phyloP scores from a whole-genome alignment of 768 basidiomycete species.

The Hortiboletus campestris region DNA sequence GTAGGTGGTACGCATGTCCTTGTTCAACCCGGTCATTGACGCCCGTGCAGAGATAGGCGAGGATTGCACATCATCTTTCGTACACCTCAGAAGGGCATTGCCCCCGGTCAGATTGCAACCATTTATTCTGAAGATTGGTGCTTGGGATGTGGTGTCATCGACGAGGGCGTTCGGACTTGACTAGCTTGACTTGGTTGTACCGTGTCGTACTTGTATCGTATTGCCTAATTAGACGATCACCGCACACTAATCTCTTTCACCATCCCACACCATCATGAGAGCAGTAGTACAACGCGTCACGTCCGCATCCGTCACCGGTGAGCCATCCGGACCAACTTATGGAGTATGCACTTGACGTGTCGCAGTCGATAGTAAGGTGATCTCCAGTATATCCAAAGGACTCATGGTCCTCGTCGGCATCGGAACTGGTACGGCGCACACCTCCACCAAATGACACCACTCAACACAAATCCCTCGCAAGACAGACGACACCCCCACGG shows the following conservation, averaged over 20 bases:
- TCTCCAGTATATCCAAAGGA: conserved; percentile 82
- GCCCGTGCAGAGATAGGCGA: conserved; percentile 18
- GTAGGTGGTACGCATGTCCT: conserved; percentile 33
- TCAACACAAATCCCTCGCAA: conserved; percentile 21
- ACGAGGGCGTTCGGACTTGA: conserved; percentile 18
- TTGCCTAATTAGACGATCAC: background rate
- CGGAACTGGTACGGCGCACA: conserved; percentile 57
- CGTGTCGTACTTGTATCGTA: background rate
- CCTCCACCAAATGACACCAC: background rate
- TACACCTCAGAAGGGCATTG: conserved; percentile 62
- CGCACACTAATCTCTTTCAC: too few relatives aligned
- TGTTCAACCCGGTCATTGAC: conserved; percentile 2
- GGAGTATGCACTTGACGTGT: background rate
- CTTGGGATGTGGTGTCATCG: conserved; percentile 78
- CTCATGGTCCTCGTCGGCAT: conserved; percentile 92
- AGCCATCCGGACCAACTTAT: conserved; percentile 7
- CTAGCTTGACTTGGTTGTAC: background rate
- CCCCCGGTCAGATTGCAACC: conserved; percentile 78
- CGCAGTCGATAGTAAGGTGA: conserved; percentile 72
- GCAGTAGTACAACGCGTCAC: conserved; percentile 84
- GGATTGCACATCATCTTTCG: conserved; percentile 49
- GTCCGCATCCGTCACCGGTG: conserved; percentile 83
- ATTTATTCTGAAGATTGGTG: conserved; percentile 77
- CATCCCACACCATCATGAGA: conserved; percentile 50
- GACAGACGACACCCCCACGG: conserved; percentile 77